phyloP scores from a whole-genome alignment of 495 filamentous ascomycete species.

The Penicillium riverlandense region DNA sequence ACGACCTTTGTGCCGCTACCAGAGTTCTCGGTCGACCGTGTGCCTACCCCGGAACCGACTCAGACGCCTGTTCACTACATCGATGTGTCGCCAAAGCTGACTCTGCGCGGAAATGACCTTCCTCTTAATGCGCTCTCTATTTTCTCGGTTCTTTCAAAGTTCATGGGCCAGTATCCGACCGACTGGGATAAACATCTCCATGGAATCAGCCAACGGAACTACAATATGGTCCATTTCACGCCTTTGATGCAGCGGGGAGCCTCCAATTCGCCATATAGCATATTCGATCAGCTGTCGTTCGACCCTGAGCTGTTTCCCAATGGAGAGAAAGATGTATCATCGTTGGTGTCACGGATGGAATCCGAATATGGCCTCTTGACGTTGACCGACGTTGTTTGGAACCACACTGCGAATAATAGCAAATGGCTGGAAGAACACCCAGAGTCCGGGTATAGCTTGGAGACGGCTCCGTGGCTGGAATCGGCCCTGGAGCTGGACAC shows the following conservation, averaged over 20 bases:
- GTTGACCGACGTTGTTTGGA: constrained; percentile 95
- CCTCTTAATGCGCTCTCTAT: constrained; percentile 82
- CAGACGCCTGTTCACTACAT: constrained; percentile 77
- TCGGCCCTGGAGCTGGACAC: constrained; percentile 83
- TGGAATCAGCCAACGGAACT: constrained; percentile 81
- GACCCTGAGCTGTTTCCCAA: constrained; percentile 76
- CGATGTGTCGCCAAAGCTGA: constrained; percentile 81
- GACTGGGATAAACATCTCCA: constrained; percentile 85
- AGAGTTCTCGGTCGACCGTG: constrained; percentile 54
- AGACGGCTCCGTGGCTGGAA: constrained; percentile 88
- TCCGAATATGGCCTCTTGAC: constrained; percentile 76
- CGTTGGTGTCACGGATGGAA: constrained; percentile 75
- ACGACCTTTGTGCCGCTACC: constrained; percentile 87
- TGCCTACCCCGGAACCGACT: constrained; percentile 47
- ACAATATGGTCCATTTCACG: constrained; percentile 99
- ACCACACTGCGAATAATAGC: constrained; percentile 95
- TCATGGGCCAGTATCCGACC: constrained; percentile 84
- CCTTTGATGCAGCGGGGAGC: constrained; percentile 81
- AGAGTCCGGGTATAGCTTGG: constrained; percentile 90
- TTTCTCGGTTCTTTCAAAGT: constrained; percentile 94
- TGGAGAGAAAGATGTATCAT: constrained; percentile 76
- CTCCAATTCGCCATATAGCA: constrained; percentile 95
- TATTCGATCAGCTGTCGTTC: constrained; percentile 86
- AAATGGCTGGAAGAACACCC: constrained; percentile 92
- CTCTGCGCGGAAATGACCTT: constrained; percentile 58